A percentile compares a stretch with the other conserved stretches of the same genome.
phyloP scores from a whole-genome alignment of 1,139 yeast genomes.

The Candida mesenterica region DNA sequence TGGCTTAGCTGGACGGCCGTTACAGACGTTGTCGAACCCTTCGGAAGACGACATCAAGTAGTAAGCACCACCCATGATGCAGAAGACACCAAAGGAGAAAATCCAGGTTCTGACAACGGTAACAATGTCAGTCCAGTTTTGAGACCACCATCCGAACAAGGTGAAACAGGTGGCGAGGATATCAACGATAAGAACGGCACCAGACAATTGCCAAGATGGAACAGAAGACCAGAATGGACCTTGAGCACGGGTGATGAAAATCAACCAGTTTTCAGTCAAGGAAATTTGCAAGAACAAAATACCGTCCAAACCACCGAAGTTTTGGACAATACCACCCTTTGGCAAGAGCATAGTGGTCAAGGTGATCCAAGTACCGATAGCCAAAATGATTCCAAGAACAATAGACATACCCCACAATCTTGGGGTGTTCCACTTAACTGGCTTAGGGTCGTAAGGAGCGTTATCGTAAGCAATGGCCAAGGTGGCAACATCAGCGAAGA shows the following conservation, averaged over 20 bases:
- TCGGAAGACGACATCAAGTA: constrained; percentile 86
- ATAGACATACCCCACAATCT: constrained; percentile 97
- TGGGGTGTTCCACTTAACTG: constrained; percentile 98
- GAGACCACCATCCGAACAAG: constrained; percentile 97
- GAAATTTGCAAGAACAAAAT: constrained; percentile 89
- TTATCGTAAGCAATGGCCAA: constrained; percentile 94
- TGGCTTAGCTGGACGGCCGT: constrained; percentile 78
- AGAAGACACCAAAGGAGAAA: constrained; percentile 95
- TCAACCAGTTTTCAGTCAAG: constrained; percentile 93
- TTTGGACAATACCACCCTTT: constrained; percentile 88
- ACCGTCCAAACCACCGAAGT: constrained; percentile 92
- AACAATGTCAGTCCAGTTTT: constrained; percentile 95
- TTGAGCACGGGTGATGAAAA: constrained; percentile 91
- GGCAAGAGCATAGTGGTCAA: constrained; percentile 83
- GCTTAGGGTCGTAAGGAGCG: constrained; percentile 95
- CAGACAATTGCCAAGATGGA: constrained; percentile 94
- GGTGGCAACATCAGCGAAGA: constrained; percentile 94
- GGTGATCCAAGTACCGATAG: constrained; percentile 90
- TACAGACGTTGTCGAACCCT: constrained; percentile 88
- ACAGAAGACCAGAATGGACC: constrained; percentile 94
- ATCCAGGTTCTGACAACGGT: constrained; percentile 92
- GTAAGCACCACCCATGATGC: constrained; percentile 96
- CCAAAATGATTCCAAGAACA: constrained; percentile 75
- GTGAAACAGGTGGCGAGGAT: constrained; percentile 87
- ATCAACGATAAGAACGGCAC: constrained; percentile 88